Conservation (phyloP, 2,329 filamentous ascomycete genomes). For the Fusarium metavorans region DNA sequence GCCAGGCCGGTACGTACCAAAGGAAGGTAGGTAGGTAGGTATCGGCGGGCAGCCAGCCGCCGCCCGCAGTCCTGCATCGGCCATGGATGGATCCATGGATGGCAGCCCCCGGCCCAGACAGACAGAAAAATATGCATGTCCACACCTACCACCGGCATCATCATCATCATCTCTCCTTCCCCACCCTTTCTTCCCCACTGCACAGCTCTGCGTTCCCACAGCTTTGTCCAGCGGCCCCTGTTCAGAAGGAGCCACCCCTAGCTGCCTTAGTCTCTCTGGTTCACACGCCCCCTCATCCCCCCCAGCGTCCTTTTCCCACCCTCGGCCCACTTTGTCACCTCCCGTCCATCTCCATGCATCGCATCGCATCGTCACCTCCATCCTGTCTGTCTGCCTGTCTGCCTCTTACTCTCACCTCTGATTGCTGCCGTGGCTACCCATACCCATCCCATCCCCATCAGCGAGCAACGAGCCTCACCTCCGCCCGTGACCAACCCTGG, state of each 20-base stretch:
- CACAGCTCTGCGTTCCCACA: conserved; percentile 30
- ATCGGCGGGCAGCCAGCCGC: conserved; percentile 3
- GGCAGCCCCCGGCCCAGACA: conserved; percentile 3
- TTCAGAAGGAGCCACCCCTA: background rate
- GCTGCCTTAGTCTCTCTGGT: background rate
- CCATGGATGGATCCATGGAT: background rate
- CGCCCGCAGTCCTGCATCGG: conserved; percentile 14
- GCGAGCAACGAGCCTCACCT: conserved; percentile 32
- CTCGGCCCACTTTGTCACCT: conserved; percentile 40
- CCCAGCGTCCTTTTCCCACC: conserved; percentile 26
- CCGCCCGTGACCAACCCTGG: conserved; percentile 10
- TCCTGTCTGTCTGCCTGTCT: conserved; percentile 10
- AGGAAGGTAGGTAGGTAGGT: background rate
- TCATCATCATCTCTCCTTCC: conserved; percentile 34
- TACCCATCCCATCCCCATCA: conserved; percentile 28
- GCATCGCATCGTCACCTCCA: conserved; percentile 35
- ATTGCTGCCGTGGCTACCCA: conserved; percentile 25
- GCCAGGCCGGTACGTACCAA: background rate
- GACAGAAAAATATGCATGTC: conserved; percentile 22
- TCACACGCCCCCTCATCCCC: conserved; percentile 30
- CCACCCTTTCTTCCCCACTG: conserved; percentile 31
- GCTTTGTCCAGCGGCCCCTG: conserved; percentile 15
- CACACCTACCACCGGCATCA: conserved; percentile 13
- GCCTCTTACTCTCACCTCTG: conserved; percentile 24
- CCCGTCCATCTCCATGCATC: conserved; percentile 21